These are phyloP conservation scores for Phytophthora ramorum DNA, from an alignment of 352 stramenopile species.

Conservation along the genomic window DNA sequence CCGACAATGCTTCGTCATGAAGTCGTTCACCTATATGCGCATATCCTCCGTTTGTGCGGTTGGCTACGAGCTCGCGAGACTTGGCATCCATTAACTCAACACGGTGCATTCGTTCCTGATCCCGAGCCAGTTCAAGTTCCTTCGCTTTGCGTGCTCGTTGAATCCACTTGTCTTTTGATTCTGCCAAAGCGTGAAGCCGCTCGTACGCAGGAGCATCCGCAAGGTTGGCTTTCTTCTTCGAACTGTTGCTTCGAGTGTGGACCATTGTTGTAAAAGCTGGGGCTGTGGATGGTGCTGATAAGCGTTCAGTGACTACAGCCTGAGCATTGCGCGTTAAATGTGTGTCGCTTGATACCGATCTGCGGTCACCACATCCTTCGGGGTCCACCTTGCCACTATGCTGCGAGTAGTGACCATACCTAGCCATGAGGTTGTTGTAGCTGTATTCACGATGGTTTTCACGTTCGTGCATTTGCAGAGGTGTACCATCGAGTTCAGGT, in stretches of 20 bases:
- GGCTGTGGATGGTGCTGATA: conserved; percentile 8
- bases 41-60: conserved; percentile 62
- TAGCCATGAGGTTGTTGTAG: conserved; percentile 79
- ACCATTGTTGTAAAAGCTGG: conserved; percentile 33
- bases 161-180: conserved; percentile 80
- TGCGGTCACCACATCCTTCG: conserved; percentile 11
- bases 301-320: conserved; percentile 20
- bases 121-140: conserved; percentile 54
- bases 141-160: conserved; percentile 74
- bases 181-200: conserved; percentile 71
- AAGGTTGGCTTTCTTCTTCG: conserved; percentile 44
- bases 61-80: conserved; percentile 61
- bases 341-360: conserved; percentile 27
- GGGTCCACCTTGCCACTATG: conserved; percentile 67
- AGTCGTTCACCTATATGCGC: conserved; percentile 73
- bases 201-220: conserved; percentile 56
- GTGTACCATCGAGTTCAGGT: conserved; percentile 1
- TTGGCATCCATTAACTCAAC: conserved; percentile 67
- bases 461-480: conserved; percentile 31
- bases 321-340: conserved; percentile 50
- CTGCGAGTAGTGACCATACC: conserved; percentile 78
- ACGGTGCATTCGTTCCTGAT: conserved; percentile 46
- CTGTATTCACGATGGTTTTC: conserved; percentile 68
- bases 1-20: conserved; percentile 73
- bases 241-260: conserved; percentile 14